Evolutionary conservation across 257 asterid species (phyloP).

Genomic region (Penstemon newberryi): DNA sequence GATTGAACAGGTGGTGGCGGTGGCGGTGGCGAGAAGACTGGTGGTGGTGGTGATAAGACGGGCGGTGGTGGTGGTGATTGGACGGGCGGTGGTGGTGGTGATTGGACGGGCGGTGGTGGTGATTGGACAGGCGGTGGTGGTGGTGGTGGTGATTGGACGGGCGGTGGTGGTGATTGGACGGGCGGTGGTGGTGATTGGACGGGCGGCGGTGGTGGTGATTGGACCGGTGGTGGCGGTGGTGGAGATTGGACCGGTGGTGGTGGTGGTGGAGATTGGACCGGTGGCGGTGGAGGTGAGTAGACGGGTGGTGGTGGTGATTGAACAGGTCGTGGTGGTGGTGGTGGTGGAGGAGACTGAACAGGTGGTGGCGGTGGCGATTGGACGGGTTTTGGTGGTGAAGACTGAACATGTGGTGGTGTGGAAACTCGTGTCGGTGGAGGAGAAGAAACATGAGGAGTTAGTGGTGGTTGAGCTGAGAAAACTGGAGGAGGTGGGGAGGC

Average conservation of each 20-base stretch:
- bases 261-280: constrained; percentile 14
- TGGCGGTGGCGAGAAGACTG: not conserved
- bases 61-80: constrained; percentile 20
- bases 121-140: constrained; percentile 7
- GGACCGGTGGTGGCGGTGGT: constrained; percentile 4
- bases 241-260: not conserved
- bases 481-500: constrained; percentile 18
- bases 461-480: constrained; percentile 22
- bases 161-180: constrained; percentile 8
- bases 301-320: constrained; percentile 1
- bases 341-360: constrained; percentile 20
- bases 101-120: constrained; percentile 12
- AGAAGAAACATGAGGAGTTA: not conserved
- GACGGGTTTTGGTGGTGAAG: constrained; percentile 19
- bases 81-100: constrained; percentile 24
- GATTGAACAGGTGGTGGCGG: constrained; percentile 15
- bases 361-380: constrained; percentile 20
- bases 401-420: constrained; percentile 10
- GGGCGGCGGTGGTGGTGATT: not conserved
- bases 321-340: constrained; percentile 18
- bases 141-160: constrained; percentile 13
- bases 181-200: constrained; percentile 12
- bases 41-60: constrained; percentile 2
- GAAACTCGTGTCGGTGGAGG: constrained; percentile 24
- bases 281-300: constrained; percentile 14